phyloP scores from a whole-genome alignment of 768 basidiomycete species.

The Boletus insuetus region DNA sequence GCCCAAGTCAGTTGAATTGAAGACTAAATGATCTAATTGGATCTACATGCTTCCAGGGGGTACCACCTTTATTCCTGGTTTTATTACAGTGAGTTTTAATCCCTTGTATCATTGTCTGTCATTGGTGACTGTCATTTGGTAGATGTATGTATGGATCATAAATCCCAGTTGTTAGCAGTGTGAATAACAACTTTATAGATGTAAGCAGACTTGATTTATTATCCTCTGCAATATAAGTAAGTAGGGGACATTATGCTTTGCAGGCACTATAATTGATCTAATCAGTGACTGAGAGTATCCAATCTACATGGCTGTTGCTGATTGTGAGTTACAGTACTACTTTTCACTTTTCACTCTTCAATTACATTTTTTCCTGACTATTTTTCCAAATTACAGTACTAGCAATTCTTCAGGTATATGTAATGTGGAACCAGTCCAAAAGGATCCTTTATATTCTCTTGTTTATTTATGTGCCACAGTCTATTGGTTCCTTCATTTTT shows the following conservation, averaged over 20 bases:
- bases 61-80: neutral
- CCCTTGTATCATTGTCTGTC: too few species aligned
- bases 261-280: slow-evolving; percentile 2
- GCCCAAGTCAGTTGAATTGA: neutral
- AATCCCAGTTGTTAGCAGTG: neutral
- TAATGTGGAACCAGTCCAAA: slow-evolving; percentile 12
- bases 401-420: slow-evolving; percentile 13
- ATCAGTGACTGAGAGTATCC: neutral
- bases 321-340: slow-evolving; percentile 11
- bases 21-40: too few species aligned
- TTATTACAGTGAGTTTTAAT: neutral
- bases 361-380: too few species aligned
- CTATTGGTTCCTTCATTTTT: neutral
- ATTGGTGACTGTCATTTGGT: neutral
- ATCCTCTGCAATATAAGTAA: neutral
- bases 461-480: neutral
- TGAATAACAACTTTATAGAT: neutral
- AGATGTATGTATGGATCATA: slow-evolving; percentile 1
- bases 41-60: neutral
- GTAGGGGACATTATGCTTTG: neutral
- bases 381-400: slow-evolving; percentile 1
- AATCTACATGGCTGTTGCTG: slow-evolving; percentile 6
- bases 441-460: slow-evolving; percentile 1
- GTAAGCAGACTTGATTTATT: neutral
- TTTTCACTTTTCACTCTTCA: too few species aligned